These are phyloP conservation scores for Centaurea solstitialis DNA, from an alignment of 129 eudicot species.

Conservation along the genomic window DNA sequence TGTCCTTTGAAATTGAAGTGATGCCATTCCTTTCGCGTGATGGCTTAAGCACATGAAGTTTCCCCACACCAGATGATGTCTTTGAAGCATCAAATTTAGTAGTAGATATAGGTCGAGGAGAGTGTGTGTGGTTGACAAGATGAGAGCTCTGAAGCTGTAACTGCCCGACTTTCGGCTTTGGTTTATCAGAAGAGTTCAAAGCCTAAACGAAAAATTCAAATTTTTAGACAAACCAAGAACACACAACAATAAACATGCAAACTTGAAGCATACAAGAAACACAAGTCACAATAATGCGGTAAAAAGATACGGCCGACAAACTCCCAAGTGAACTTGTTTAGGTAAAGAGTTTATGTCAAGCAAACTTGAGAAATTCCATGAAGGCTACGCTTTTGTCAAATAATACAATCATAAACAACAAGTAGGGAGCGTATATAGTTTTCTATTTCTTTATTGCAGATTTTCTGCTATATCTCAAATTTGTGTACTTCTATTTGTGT, in stretches of 20 bases:
- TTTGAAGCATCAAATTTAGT: conserved; percentile 48
- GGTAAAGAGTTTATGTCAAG: no score
- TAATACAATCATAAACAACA: not conserved
- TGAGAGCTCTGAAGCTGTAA: conserved; percentile 50
- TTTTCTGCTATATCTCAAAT: no score
- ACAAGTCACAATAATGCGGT: no score
- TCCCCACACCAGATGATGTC: conserved; percentile 53
- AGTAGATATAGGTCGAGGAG: conserved; percentile 54
- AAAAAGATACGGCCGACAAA: no score
- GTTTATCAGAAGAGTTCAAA: conserved; percentile 61
- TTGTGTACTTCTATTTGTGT: no score
- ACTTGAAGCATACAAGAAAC: no score
- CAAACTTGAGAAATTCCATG: no score
- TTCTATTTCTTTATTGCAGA: not conserved
- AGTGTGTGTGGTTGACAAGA: conserved; percentile 41
- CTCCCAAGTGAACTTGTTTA: no score
- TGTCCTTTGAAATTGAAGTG: conserved; percentile 53
- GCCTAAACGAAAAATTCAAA: conserved; percentile 40
- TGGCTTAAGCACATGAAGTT: conserved; percentile 76
- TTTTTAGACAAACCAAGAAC: not conserved
- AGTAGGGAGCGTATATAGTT: not conserved
- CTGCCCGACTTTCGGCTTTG: conserved; percentile 56
- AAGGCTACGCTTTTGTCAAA: no score
- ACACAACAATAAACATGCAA: not conserved
- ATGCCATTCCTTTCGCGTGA: conserved; percentile 71